Conservation (phyloP, 192 early-diverging fungal species). For the Coemansia sp. region DNA sequence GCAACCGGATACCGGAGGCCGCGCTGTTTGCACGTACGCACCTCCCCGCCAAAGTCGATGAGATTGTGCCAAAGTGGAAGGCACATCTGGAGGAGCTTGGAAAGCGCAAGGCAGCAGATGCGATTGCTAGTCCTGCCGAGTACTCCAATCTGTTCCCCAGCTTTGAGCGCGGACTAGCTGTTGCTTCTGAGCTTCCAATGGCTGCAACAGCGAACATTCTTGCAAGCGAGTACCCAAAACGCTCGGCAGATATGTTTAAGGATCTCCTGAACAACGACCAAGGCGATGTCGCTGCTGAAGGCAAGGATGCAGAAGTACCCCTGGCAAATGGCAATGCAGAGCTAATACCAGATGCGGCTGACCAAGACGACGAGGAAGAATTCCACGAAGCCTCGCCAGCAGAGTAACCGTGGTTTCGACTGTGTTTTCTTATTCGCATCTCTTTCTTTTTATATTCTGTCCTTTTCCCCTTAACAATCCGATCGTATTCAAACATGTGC, state of each 20-base stretch:
- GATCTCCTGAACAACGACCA: conserved; percentile 16
- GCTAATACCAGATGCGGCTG: conserved; percentile 1
- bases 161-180: conserved; percentile 36
- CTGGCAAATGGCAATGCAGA: conserved; percentile 5
- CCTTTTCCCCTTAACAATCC: too few species aligned
- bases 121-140: conserved; percentile 81
- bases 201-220: neutral
- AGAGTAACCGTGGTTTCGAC: neutral
- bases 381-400: conserved; percentile 42
- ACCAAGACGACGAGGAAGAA: conserved; percentile 29
- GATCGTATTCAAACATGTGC: too few species aligned
- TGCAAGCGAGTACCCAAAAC: conserved; percentile 21
- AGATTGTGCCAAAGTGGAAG: conserved; percentile 79
- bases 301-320: conserved; percentile 1
- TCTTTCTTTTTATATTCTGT: neutral
- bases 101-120: conserved; percentile 82
- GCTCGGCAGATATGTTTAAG: conserved; percentile 23
- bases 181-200: conserved; percentile 14
- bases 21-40: conserved; percentile 92
- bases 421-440: neutral
- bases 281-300: neutral
- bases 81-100: conserved; percentile 62
- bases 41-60: conserved; percentile 71
- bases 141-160: conserved; percentile 90
- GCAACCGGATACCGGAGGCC: conserved; percentile 91